Evolutionary conservation across 306 rosid species (phyloP).

Genomic region (barrel medic (Medicago truncatula)): DNA sequence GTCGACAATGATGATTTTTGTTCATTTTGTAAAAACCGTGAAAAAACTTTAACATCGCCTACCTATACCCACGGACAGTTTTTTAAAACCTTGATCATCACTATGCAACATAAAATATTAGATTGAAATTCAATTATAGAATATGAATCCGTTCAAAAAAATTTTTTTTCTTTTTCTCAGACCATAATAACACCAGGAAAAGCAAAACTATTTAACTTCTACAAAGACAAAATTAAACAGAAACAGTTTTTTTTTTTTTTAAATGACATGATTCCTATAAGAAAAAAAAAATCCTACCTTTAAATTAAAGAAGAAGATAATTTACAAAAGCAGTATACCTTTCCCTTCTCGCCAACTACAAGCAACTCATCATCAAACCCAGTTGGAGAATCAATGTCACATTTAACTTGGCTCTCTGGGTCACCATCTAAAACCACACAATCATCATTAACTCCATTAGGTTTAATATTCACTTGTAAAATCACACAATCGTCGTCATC

Average conservation of each 20-base stretch:
- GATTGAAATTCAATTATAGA: not conserved
- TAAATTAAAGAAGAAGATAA: not conserved
- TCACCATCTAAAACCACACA: constrained; percentile 64
- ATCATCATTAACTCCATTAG: constrained; percentile 50
- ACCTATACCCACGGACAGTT: no score
- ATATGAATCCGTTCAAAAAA: no score
- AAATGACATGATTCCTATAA: not conserved
- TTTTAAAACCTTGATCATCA: no score
- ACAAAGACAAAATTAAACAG: not conserved
- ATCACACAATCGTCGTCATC: constrained; percentile 58
- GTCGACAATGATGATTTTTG: no score
- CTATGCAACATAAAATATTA: not conserved
- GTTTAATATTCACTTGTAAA: constrained; percentile 27
- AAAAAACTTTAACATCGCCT: no score
- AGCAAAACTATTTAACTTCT: not conserved
- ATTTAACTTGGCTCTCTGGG: constrained; percentile 53
- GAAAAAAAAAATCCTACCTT: not conserved
- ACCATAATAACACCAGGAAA: not conserved
- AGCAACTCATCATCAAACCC: constrained; percentile 76
- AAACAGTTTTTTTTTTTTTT: no score
- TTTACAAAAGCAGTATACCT: constrained; percentile 44
- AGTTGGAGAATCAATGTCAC: constrained; percentile 29
- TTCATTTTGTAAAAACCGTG: no score
- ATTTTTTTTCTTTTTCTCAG: not conserved
- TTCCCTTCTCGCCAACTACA: constrained; percentile 79